Percentiles rank a stretch among this genome's conserved stretches.
These are phyloP conservation scores for Neltuma alba DNA, from an alignment of 306 rosid genomes.

Conservation along the genomic window DNA sequence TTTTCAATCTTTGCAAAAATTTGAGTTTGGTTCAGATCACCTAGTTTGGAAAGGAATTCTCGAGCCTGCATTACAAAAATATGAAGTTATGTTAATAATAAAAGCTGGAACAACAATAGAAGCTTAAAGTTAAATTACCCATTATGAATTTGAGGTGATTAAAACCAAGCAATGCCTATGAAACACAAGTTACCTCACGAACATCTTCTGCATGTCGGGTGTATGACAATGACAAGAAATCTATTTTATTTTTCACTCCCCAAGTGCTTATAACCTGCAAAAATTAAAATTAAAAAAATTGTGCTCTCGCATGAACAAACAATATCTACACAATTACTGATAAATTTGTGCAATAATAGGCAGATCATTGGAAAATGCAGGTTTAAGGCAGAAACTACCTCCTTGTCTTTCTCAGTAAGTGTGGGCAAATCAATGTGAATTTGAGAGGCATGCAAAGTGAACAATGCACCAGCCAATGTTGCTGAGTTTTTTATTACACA, in stretches of 20 bases:
- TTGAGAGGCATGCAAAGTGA: constrained; percentile 95
- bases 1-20: constrained; percentile 94
- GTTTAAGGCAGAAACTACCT: constrained; percentile 49
- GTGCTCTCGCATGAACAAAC: constrained; percentile 7
- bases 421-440: constrained; percentile 88
- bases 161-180: constrained; percentile 17
- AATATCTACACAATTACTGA: background rate
- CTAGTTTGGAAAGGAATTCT: constrained; percentile 75
- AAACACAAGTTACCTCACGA: constrained; percentile 63
- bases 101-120: constrained; percentile 13
- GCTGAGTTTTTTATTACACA: constrained; percentile 87
- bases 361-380: constrained; percentile 14
- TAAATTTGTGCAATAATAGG: background rate
- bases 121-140: constrained; percentile 7
- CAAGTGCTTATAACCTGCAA: constrained; percentile 85
- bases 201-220: constrained; percentile 88
- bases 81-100: constrained; percentile 19
- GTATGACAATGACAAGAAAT: constrained; percentile 85
- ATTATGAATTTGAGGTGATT: constrained; percentile 16
- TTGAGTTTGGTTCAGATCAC: constrained; percentile 78
- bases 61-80: constrained; percentile 69
- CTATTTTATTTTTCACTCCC: constrained; percentile 86
- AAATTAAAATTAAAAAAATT: background rate
- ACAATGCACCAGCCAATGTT: constrained; percentile 85
- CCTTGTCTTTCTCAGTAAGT: constrained; percentile 84